Base-by-base conservation (phyloP, 306 rosid genomes). In the Pterocarpus santalinus region DNA sequence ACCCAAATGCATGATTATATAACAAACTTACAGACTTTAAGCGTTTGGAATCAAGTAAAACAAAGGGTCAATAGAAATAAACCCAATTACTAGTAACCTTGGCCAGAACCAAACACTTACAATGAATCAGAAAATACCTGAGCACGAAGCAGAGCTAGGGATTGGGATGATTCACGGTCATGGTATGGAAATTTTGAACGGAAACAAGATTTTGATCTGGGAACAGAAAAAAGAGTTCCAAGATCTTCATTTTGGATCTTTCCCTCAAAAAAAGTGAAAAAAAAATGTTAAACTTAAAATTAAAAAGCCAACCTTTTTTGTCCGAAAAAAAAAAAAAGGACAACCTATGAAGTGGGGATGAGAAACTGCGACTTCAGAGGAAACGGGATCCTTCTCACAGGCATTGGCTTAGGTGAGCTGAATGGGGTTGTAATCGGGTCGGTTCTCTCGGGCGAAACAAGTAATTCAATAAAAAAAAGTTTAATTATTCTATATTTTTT, bases 61-160 rank as follows among this genome's bases (percentile, higher is more conserved):
- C 16, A 12, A 43, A 67, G 55, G 72, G 4, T 33, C 46, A 63
- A 30, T 5, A 16, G 12, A 56, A 53, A 65, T 17, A 43, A 53
- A 51, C 38, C 60, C 30, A 39, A 67, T 49, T 0, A 13, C 61
- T 55, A 58, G 38, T 16, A 65, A 39, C 57, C 3, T 62, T 28
- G 70, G 32, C 34, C 5, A 55, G 13, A 80, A 47, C 53, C 57
- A 67, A 77, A 80, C 49, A 75, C 32, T 32, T 7, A 8, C 28
- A 39, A 43, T 41, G 87, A 68, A 69, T 15, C 68, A 46, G 53
- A 61, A 63, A 34, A 69, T 28, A 66, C 80, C 77, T 57, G 33
- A 32, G 53, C 58, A 64, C 35, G 38, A 63, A 43, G 74, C 64
- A 76, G 71, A 44, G 65, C 22, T 33, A 63, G 51, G 35, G 57